phyloP scores from a whole-genome alignment of 306 rosid species.

The Fragaria iinumae region DNA sequence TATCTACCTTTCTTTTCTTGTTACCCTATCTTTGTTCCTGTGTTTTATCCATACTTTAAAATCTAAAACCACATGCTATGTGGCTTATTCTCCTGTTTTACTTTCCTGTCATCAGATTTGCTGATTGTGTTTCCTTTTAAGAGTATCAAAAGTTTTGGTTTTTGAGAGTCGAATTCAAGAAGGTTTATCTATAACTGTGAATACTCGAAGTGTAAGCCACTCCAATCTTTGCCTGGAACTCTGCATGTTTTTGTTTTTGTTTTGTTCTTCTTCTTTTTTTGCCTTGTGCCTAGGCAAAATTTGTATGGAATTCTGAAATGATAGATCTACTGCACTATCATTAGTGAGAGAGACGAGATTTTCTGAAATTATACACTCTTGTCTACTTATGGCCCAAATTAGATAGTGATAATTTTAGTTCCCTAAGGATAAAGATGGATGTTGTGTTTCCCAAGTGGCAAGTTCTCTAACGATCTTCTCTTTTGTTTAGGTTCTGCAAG shows the following conservation, averaged over 20 bases:
- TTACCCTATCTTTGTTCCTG: not conserved
- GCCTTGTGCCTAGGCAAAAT: not conserved
- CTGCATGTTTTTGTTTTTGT: not conserved
- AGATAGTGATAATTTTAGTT: not conserved
- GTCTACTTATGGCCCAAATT: not conserved
- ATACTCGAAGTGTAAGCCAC: not conserved
- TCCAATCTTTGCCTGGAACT: not conserved
- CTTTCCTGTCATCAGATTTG: not conserved
- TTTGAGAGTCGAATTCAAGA: not conserved
- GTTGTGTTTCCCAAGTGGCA: not conserved
- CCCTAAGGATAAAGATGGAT: not conserved
- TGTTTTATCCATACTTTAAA: not conserved
- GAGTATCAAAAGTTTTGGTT: not conserved
- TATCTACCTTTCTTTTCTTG: not conserved
- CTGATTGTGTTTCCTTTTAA: not conserved
- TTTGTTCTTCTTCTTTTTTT: not conserved
- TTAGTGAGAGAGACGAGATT: not conserved
- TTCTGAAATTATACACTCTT: not conserved
- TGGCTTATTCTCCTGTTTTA: slow-evolving; percentile 11
- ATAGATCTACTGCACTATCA: not conserved
- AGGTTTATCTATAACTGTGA: not conserved
- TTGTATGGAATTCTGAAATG: not conserved
- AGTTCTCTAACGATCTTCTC: slow-evolving; percentile 21
- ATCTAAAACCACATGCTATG: not conserved
- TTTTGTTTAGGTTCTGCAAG: slow-evolving; percentile 62